Evolutionary conservation across 1,284 basidiomycete genomes (phyloP), one percentile per base, ranked within the genome.

Genomic region (Puccinia hordei): DNA sequence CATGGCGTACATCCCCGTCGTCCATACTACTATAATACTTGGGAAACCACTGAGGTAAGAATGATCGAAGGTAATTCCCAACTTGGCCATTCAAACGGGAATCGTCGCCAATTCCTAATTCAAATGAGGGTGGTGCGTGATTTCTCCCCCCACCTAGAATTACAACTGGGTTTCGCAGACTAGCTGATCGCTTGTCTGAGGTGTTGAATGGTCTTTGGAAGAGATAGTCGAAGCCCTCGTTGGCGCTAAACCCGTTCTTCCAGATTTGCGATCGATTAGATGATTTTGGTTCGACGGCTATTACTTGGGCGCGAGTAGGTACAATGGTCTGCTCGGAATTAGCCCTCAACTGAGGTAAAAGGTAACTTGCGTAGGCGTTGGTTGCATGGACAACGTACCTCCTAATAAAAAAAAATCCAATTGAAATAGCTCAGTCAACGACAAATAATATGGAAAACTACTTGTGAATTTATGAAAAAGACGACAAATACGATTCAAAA

Each of bases 141-240:
- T 90, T 88, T 30, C 92, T 87, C 1, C 88, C 91, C 0, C 93
- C 93, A 15, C 93, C 93, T 0, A 94, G 85, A 77, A 94, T 91
- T 71, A 93, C 86, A 19, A 92, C 84, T 0, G 92, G 90, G 15
- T 85, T 83, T 65, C 87, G 86, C 81, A 91, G 91, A 90, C 22
- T 88, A 80, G 83, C 85, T 3, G 83, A 76, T 22, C 22, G n/a
- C 22, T 63, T 33, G 61, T 22, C 61, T 35, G 61, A 22, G 17
- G 3, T 5, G 5, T 35, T 19, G 17, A 63, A 35, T 6, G 91
- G 90, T 44, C 92, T 87, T n/a, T 91, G 90, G 83, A 93, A 93
- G 90, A 92, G 93, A 84, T 94, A 93, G 83, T 92, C 90, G 82
- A 87, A 89, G 0, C 89, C 89, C 81, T 90, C 78, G 41, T 82